These are phyloP conservation scores for Lithospermum erythrorhizon DNA, from an alignment of 257 asterid species.

Conservation along the genomic window DNA sequence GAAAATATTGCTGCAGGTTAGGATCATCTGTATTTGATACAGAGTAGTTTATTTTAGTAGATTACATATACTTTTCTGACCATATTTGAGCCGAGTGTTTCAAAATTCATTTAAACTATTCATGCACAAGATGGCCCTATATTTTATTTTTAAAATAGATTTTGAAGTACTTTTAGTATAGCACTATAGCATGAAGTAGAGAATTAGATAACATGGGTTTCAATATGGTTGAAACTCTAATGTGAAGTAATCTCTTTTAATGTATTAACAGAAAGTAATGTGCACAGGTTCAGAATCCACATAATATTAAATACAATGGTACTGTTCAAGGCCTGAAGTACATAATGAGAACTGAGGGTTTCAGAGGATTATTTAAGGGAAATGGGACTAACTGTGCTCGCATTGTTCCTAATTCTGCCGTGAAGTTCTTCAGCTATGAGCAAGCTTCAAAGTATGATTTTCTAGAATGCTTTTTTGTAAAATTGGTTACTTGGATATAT, in stretches of 20 bases:
- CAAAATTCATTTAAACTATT: no score
- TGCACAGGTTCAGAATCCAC: slow-evolving; percentile 85
- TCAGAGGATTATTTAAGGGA: slow-evolving; percentile 76
- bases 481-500: background rate
- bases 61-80: background rate
- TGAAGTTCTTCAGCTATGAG: slow-evolving; percentile 99
- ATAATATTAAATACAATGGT: slow-evolving; percentile 67
- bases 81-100: background rate
- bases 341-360: slow-evolving; percentile 75
- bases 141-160: no score
- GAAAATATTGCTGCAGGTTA: slow-evolving; percentile 88
- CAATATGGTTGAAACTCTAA: background rate
- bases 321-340: slow-evolving; percentile 79
- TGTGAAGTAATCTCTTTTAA: background rate
- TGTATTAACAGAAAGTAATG: no score
- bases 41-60: background rate
- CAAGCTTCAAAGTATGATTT: slow-evolving; percentile 86
- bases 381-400: slow-evolving; percentile 94
- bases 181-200: no score
- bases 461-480: background rate
- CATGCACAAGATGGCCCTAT: background rate
- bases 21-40: slow-evolving; percentile 1
- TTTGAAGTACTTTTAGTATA: background rate
- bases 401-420: slow-evolving; percentile 92
- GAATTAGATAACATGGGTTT: no score